Base-by-base conservation (phyloP, 208 protist genomes). In the Porcisia hertigi region DNA sequence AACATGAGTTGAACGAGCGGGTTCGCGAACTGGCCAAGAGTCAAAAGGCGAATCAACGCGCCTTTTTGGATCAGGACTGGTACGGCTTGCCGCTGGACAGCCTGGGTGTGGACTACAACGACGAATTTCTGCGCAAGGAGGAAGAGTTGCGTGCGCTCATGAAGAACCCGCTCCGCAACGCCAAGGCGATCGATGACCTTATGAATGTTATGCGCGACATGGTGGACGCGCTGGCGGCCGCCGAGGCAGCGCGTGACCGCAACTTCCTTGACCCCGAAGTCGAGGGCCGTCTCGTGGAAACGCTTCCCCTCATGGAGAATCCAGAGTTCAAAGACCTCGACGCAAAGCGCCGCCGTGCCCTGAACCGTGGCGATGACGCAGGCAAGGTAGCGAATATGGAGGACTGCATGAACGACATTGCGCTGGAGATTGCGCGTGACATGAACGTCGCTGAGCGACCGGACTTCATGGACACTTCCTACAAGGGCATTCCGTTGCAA, bases 371-470 rank as follows among this genome's bases (percentile, higher is more conserved):
- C 12, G 82, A 75, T 47, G 76, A 88, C 55, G 54, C 66, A 14
- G 72, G 88, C 62, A 82, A 83, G 69, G 75, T 93, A 12, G 58
- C 74, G 36, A 82, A 84, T 52, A 81, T 91, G 80, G 88, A 94
- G 83, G 81, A 93, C 45, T 75, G 79, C 55, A 87, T 95, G 86
- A 90, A 92, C 73, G 87, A 91, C 74, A 81, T 90, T 49, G 84
- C 85, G 3, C 83, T 90, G 64, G 85, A 89, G 52, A 81, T 96
- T 14, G 92, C 92, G 30, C 86, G 90, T 57, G 65, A 85, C 67
- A 71, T 93, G 65, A 93, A 93, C 79, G 85, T 86, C 59, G 82
- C 80, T 11, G 88, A 96, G 64, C 88, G 92, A 34, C 88, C 85
- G 2, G 81, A 85, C 60, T 94, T 83, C 79, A 77, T 94, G 59